Percentiles rank a stretch among this genome's conserved stretches.
Conservation (phyloP, 1,284 basidiomycete genomes). For the Porodaedalea pini region DNA sequence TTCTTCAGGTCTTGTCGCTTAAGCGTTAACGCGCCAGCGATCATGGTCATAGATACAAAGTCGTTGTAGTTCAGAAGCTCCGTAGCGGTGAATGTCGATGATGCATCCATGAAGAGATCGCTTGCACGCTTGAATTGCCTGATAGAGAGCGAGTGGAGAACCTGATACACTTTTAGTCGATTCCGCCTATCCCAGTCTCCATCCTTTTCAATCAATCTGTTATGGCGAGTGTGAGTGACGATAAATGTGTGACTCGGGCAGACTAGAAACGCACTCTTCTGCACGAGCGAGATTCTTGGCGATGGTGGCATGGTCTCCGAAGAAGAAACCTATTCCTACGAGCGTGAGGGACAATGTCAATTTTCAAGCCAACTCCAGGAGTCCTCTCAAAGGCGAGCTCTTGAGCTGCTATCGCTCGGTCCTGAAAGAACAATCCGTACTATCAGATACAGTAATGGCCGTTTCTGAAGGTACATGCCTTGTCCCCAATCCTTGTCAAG, state of each 20-base stretch:
- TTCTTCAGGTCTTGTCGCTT: constrained; percentile 89
- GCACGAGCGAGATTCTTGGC: constrained; percentile 75
- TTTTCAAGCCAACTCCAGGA: constrained; percentile 87
- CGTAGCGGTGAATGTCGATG: constrained; percentile 92
- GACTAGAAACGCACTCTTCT: constrained; percentile 59
- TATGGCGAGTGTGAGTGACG: constrained; percentile 1
- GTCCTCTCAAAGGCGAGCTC: constrained; percentile 89
- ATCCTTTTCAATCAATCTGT: constrained; percentile 87
- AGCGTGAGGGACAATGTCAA: constrained; percentile 91
- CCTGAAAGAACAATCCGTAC: constrained; percentile 39
- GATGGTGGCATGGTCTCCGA: constrained; percentile 76
- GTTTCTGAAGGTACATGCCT: constrained; percentile 43
- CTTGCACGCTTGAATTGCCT: constrained; percentile 75
- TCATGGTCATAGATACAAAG: constrained; percentile 85
- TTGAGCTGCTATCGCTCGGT: constrained; percentile 75
- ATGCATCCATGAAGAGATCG: constrained; percentile 81
- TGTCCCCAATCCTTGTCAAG: constrained; percentile 88
- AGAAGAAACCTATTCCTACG: constrained; percentile 91
- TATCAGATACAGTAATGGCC: background rate
- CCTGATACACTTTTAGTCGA: constrained; percentile 93
- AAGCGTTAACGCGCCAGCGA: constrained; percentile 76
- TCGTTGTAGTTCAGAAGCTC: constrained; percentile 90
- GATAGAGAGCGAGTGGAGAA: constrained; percentile 81
- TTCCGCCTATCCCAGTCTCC: constrained; percentile 99
- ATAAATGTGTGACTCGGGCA: background rate